Base-by-base conservation (phyloP, 1,284 basidiomycete genomes). In the Ceratobasidium sp. region DNA sequence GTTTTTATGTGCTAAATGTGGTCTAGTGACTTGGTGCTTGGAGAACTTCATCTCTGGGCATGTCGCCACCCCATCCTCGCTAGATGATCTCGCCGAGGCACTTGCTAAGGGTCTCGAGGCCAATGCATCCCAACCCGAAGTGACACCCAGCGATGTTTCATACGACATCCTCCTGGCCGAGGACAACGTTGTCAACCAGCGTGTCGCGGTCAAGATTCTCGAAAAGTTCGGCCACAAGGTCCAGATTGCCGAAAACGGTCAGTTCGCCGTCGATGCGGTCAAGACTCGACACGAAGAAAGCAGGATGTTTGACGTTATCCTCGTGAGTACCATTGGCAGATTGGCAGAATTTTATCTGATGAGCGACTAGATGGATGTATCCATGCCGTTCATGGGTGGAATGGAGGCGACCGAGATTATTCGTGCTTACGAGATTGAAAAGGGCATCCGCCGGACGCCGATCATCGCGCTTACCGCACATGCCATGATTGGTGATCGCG, bases 151-250 rank as follows among this genome's bases (percentile, higher is more conserved):
- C 77, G 93, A 98, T 74, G 86, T 93, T 20, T 86, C 89, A 5
- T 95, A 94, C 79, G 93, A 93, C 78, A 96, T 98, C 72, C 84
- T 99, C n/a, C 86, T 99, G 6, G 96, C 96, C 0, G 96, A 99
- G 78, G 97, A 99, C 79, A 99, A 99, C 76, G 82, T 96, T 73
- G 96, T 99, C 72, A 99, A 99, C 81, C 96, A 99, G 82, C 94
- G 95, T 78, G 80, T 99, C 5, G 97, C 97, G 0, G 92, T 97
- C 74, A 98, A 98, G 84, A 94, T 99, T 73, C 82, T 99, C 38
- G 95, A 98, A 80, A 96, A 95, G 77, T 96, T 96, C 65, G 96
- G 96, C 0, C 97, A 99, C 78, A 87, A 88, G 47, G 94, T 98
- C 35, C 94, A 98, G 81, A 95, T 99, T 70, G 97, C 96, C 17